Base-by-base conservation (phyloP, 495 filamentous ascomycete species). In the Tuber calosporum region DNA sequence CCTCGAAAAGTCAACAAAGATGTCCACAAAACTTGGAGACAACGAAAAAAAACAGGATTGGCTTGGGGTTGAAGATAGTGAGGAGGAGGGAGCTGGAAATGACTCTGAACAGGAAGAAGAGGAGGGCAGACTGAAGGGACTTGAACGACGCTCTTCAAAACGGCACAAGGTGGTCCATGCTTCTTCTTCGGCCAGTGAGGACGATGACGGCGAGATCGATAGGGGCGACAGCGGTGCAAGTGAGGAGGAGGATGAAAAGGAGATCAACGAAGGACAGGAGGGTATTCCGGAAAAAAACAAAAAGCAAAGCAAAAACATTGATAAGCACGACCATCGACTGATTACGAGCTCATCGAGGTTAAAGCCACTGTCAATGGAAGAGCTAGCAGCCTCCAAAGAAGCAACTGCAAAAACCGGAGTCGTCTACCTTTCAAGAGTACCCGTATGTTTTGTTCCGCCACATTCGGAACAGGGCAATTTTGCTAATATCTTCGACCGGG, bases 341-440 rank as follows among this genome's bases (percentile, higher is more conserved):
- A 71, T 77, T 70, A 77, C 73, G 26, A 72, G 77, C 34, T 72
- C 79, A 19, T 70, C 79, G 30, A 74, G 68, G 22, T 75, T 81
- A 70, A 85, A 86, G 73, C 85, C 87, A 11, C 81, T 89, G 30
- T 86, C 83, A 22, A 87, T 87, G 69, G 89, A 87, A 81, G 88
- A 88, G 73, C 85, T 91, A 70, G 84, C 87, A n/a, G 84, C 83
- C 26, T 86, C 86, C 22, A 87, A 87, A 71, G 83, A 83, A 48
- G 87, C 87, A 13, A 84, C 88, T 69, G 86, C 86, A 58, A 88
- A 86, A 77, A 90, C 90, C 0, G 94, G 94, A 48, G 90, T 97
- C 5, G 84, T 97, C 69, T 98, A 97, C 81, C 85, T 98, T 70
- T 96, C 93, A 4, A 91, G 94, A 66, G 87, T 97, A 36, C 95